These are phyloP conservation scores for Tricholoma hemisulphureum DNA, from an alignment of 768 basidiomycete species.

Conservation along the genomic window DNA sequence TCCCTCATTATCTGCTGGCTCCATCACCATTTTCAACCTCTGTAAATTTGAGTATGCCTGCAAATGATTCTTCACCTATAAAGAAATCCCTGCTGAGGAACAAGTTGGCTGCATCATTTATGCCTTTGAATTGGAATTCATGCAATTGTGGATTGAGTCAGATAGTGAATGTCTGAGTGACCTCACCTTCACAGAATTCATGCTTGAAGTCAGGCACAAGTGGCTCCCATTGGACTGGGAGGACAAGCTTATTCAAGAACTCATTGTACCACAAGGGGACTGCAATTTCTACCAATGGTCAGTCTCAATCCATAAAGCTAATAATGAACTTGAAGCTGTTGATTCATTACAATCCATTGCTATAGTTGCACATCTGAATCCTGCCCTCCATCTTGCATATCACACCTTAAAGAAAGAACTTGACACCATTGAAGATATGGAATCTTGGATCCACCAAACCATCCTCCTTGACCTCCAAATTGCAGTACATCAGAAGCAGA, in stretches of 20 bases:
- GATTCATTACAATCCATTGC: background rate
- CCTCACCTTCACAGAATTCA: background rate
- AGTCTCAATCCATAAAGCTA: background rate
- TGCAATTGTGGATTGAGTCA: background rate
- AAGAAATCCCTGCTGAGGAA: background rate
- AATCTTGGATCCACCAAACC: no score
- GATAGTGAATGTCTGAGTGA: background rate
- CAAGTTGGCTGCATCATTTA: background rate
- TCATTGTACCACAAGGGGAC: background rate
- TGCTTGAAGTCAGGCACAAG: background rate
- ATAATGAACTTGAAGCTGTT: background rate
- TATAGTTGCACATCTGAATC: background rate
- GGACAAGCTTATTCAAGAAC: background rate
- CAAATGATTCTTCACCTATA: background rate
- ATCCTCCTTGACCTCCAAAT: background rate
- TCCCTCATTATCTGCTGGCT: background rate
- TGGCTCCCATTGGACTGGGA: constrained; percentile 1
- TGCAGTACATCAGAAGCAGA: background rate
- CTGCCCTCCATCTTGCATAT: background rate
- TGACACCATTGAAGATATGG: no score
- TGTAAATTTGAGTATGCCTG: background rate
- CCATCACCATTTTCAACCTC: background rate
- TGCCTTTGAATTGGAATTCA: background rate
- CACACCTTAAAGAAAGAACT: no score
- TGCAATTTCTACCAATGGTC: background rate